Evolutionary conservation across 495 filamentous ascomycete genomes (phyloP).

Genomic region (Talaromyces thailandensis): DNA sequence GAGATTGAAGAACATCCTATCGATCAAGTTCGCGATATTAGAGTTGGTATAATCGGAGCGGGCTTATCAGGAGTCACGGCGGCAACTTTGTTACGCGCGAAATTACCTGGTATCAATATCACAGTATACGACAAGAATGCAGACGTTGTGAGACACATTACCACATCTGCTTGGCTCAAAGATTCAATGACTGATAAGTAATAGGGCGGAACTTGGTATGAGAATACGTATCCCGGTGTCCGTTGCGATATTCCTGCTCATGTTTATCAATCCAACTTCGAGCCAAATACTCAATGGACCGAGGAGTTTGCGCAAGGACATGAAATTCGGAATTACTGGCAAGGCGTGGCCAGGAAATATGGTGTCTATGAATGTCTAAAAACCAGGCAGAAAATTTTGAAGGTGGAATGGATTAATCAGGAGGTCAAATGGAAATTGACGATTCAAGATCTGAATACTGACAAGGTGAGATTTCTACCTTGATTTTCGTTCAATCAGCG

Average conservation of each 20-base stretch:
- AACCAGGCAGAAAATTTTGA: slow-evolving; percentile 39
- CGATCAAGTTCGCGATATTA: slow-evolving; percentile 30
- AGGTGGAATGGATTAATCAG: slow-evolving; percentile 42
- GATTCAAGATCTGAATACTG: slow-evolving; percentile 25
- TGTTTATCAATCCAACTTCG: slow-evolving; percentile 59
- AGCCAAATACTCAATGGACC: slow-evolving; percentile 57
- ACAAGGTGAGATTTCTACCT: slow-evolving; percentile 16
- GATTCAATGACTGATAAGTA: slow-evolving; percentile 8
- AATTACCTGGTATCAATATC: slow-evolving; percentile 42
- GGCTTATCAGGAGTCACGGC: slow-evolving; percentile 42
- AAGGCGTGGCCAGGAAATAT: slow-evolving; percentile 49
- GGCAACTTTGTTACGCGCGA: slow-evolving; percentile 38
- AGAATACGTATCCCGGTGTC: slow-evolving; percentile 52
- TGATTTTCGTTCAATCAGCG: background rate
- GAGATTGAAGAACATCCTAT: slow-evolving; percentile 32
- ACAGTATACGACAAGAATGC: slow-evolving; percentile 48
- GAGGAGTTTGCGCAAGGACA: slow-evolving; percentile 53
- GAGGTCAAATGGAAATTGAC: slow-evolving; percentile 43
- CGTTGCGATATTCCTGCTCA: slow-evolving; percentile 63
- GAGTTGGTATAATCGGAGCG: slow-evolving; percentile 45
- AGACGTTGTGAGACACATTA: slow-evolving; percentile 34
- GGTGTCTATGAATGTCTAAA: slow-evolving; percentile 49
- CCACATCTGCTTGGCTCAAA: background rate
- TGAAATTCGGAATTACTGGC: slow-evolving; percentile 61
- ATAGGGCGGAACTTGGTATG: slow-evolving; percentile 45